Evolutionary conservation across 345 rosid species (phyloP).

Genomic region (Isatis tinctoria): DNA sequence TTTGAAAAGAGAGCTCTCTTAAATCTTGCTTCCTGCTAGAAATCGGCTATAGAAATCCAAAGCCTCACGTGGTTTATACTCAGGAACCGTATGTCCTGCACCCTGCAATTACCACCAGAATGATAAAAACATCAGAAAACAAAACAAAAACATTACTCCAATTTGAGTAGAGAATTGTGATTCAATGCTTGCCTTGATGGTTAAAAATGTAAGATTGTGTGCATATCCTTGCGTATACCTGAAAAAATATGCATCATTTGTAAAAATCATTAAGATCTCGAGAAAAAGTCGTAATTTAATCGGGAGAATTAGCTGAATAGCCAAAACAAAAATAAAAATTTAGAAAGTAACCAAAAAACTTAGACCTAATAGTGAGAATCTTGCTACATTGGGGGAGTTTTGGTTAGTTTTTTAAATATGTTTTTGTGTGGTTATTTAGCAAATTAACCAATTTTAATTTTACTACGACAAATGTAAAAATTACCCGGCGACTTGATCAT

Average conservation of each 20-base stretch:
- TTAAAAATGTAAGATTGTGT: constrained; percentile 77
- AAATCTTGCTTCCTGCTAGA: constrained; percentile 54
- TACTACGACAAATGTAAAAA: background rate
- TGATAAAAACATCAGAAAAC: background rate
- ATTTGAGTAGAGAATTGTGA: background rate
- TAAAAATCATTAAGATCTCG: background rate
- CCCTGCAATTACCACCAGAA: constrained; percentile 48
- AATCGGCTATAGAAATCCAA: constrained; percentile 72
- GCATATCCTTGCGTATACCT: constrained; percentile 77
- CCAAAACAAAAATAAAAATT: too few species aligned
- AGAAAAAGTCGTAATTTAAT: background rate
- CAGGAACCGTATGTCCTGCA: constrained; percentile 91
- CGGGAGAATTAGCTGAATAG: too few species aligned
- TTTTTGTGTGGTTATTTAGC: too few species aligned
- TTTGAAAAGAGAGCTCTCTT: background rate
- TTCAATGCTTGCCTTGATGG: constrained; percentile 54
- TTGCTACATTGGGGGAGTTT: too few species aligned
- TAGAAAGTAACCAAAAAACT: too few species aligned
- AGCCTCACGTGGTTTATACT: constrained; percentile 81
- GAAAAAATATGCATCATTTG: constrained; percentile 1
- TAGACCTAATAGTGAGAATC: too few species aligned
- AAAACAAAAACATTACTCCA: background rate
- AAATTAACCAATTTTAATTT: too few species aligned
- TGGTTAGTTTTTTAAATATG: too few species aligned
- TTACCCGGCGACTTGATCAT: constrained; percentile 86